phyloP scores from a whole-genome alignment of 176 grass and related monocot genomes.

The Oryza officinalis region DNA sequence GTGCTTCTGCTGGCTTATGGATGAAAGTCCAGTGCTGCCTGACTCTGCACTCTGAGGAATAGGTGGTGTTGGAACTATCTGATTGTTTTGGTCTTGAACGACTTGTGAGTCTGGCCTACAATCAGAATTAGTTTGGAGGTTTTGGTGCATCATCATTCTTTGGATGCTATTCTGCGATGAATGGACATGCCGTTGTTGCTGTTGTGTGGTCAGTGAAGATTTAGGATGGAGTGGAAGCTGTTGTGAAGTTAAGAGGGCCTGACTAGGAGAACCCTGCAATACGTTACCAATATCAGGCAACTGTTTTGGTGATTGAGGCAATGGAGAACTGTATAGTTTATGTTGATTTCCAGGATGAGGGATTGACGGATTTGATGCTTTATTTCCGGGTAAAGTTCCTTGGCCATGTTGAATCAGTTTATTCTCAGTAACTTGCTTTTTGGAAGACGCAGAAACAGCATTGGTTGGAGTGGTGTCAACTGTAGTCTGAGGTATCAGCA shows the following conservation, averaged over 20 bases:
- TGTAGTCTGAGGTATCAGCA: conserved; percentile 59
- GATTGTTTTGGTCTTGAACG: conserved; percentile 44
- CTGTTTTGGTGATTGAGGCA: conserved; percentile 54
- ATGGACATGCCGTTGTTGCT: conserved; percentile 49
- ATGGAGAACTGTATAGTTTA: conserved; percentile 49
- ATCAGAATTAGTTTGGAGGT: conserved; percentile 47
- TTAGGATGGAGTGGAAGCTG: conserved; percentile 38
- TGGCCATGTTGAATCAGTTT: conserved; percentile 56
- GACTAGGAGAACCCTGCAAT: conserved; percentile 48
- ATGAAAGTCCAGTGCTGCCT: conserved; percentile 38
- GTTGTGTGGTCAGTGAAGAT: conserved; percentile 24
- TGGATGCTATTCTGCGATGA: conserved; percentile 46
- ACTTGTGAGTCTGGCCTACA: conserved; percentile 27
- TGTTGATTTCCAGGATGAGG: conserved; percentile 59
- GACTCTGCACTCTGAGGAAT: conserved; percentile 45
- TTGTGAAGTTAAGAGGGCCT: conserved; percentile 38
- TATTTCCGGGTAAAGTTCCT: conserved; percentile 37
- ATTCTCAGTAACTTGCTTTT: conserved; percentile 57
- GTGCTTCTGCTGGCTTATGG: conserved; percentile 38
- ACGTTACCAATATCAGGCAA: conserved; percentile 44
- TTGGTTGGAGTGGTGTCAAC: conserved; percentile 35
- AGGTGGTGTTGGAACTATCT: conserved; percentile 40
- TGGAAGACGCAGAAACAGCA: conserved; percentile 43
- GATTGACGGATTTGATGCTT: conserved; percentile 29
- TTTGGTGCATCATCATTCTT: conserved; percentile 51